Evolutionary conservation across 2,329 filamentous ascomycete genomes (phyloP).

Genomic region (Paraconiothyrium brasiliense): DNA sequence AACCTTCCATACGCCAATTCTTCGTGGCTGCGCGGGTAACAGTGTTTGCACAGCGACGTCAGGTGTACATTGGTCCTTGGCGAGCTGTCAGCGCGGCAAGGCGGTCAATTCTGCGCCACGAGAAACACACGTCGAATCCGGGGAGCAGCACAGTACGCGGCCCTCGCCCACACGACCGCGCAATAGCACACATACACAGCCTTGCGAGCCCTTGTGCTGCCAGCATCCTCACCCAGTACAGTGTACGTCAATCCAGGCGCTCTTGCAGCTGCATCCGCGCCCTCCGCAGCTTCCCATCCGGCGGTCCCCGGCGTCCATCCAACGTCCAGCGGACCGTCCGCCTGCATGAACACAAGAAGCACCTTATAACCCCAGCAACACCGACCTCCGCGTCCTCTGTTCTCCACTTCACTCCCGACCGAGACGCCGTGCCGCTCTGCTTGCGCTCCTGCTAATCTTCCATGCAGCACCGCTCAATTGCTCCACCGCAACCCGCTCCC

Average conservation of each 20-base stretch:
- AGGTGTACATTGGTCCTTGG: slow-evolving; percentile 17
- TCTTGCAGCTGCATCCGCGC: slow-evolving; percentile 22
- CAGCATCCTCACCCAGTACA: slow-evolving; percentile 23
- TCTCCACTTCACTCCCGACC: not conserved
- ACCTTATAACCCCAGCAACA: slow-evolving; percentile 8
- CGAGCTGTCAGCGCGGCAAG: slow-evolving; percentile 6
- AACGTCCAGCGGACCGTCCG: slow-evolving; percentile 14
- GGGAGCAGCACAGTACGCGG: slow-evolving; percentile 11
- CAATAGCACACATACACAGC: not conserved
- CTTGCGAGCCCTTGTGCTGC: not conserved
- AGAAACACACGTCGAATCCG: slow-evolving; percentile 13
- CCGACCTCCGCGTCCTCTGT: slow-evolving; percentile 12
- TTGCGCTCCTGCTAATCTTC: slow-evolving; percentile 27
- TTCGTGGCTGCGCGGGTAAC: slow-evolving; percentile 1
- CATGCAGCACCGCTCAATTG: slow-evolving; percentile 22
- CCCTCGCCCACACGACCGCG: not conserved
- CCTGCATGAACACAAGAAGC: slow-evolving; percentile 19
- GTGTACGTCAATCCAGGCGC: slow-evolving; percentile 29
- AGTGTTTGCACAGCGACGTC: slow-evolving; percentile 14
- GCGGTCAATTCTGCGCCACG: slow-evolving; percentile 19
- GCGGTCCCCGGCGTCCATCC: slow-evolving; percentile 32
- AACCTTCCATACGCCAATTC: slow-evolving; percentile 8
- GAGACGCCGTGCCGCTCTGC: slow-evolving; percentile 6
- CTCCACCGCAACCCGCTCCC: slow-evolving; percentile 2
- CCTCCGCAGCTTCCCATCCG: slow-evolving; percentile 40